Evolutionary conservation across 805 yeast genomes (phyloP), one percentile per base, ranked within the genome.

Genomic region (Ogataea dorogensis): DNA sequence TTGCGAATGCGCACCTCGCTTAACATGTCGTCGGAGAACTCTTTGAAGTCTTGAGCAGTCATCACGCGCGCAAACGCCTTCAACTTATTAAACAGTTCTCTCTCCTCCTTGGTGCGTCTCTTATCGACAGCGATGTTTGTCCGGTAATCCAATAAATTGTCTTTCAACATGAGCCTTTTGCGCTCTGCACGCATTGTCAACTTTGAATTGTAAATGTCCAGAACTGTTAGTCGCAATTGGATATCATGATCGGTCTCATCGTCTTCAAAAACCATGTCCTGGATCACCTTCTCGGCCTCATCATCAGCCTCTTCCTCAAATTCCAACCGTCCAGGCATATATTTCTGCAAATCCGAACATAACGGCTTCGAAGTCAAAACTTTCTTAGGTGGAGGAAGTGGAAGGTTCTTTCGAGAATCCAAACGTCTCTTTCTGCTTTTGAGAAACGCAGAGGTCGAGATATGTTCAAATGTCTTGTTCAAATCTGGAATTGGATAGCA

Each of bases 251-350:
- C 78, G 36, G 80, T 79, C 53, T 93, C 99, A 46, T 91, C 98
- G 0, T 91, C 86, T 51, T 93, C 98, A 54, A 94, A 93, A 2
- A 82, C 75, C 95, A 93, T 86, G 58, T 93, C 98, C 56, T 93
- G 93, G 13, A 93, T 86, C 0, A 93, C 81, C 38, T 82, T 71
- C 61, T 93, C 99, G 0, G 98, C 98, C 38, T 93, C 99, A 53
- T 93, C 93, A 58, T 93, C 98, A 24, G 85, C 88, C 59, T 93
- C 99, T 41, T 82, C 86, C 53, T 93, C 99, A 59, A 93, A 93
- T 60, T 93, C 99, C 43, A 93, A 67, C 54, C 99, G 77, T 27
- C 98, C 99, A 24, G 99, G 99, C 99, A 93, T 93, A 58, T 81
- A 93, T 3, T 96, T 97, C 59, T 93, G 98, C 43, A 93, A 78